Conservation (phyloP, 176 grass and related monocot genomes). For the Triticum dicoccoides region DNA sequence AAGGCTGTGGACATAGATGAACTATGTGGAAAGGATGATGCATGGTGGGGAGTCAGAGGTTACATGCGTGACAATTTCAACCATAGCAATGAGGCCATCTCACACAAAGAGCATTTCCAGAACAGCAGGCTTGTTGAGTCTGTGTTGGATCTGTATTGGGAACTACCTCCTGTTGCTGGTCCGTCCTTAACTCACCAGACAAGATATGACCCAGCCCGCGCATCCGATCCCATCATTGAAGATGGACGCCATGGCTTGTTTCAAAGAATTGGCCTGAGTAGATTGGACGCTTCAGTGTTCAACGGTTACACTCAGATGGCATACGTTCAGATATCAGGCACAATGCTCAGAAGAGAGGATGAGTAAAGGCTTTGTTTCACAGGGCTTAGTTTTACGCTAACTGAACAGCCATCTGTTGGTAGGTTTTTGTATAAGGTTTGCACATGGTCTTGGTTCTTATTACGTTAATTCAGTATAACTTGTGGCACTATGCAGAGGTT, state of each 20-base stretch:
- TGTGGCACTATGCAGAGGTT: neutral
- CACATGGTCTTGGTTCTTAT: neutral
- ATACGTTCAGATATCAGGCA: slow-evolving; percentile 65
- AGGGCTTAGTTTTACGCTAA: slow-evolving; percentile 14
- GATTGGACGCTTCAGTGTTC: slow-evolving; percentile 67
- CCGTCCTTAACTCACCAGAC: slow-evolving; percentile 91
- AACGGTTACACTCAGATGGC: slow-evolving; percentile 95
- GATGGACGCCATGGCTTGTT: slow-evolving; percentile 72
- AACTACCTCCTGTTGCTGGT: slow-evolving; percentile 81
- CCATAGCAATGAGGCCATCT: slow-evolving; percentile 68
- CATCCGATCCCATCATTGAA: slow-evolving; percentile 73
- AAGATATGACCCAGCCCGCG: slow-evolving; percentile 79
- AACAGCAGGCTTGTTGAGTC: slow-evolving; percentile 83
- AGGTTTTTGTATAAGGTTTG: slow-evolving; percentile 1
- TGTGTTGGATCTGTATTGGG: slow-evolving; percentile 80
- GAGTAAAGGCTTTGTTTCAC: slow-evolving; percentile 15
- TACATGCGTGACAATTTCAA: slow-evolving; percentile 83
- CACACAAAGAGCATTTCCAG: slow-evolving; percentile 75
- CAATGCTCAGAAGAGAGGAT: slow-evolving; percentile 14
- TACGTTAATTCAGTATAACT: neutral
- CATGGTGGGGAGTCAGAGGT: slow-evolving; percentile 90
- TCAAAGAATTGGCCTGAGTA: slow-evolving; percentile 60
- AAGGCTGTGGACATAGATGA: slow-evolving; percentile 78
- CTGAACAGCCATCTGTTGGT: neutral
- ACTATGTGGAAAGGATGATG: slow-evolving; percentile 64